Percentiles rank a stretch among this genome's conserved stretches.
Evolutionary conservation across 768 basidiomycete species (phyloP).

Genomic region (Leccinum variicolor): DNA sequence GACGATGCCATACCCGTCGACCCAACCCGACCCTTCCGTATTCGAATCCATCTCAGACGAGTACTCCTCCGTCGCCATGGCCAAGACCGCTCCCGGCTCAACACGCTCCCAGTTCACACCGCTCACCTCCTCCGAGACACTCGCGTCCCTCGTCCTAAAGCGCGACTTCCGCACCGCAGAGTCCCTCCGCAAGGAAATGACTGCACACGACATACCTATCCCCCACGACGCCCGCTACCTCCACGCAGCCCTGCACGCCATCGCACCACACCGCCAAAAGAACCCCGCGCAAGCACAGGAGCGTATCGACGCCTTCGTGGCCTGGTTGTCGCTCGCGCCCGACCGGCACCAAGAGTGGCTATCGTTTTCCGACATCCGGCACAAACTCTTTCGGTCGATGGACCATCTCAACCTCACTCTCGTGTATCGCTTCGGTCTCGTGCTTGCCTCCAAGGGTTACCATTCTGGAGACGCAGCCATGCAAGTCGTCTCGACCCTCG

Average conservation of each 20-base stretch:
- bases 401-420: constrained; percentile 33
- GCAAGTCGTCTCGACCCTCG: too few relatives aligned
- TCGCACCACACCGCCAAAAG: constrained; percentile 20
- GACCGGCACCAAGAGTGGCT: constrained; percentile 18
- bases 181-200: constrained; percentile 28
- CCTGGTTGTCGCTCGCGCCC: constrained; percentile 46
- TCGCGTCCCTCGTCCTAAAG: constrained; percentile 21
- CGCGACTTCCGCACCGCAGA: constrained; percentile 21
- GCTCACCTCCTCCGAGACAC: constrained; percentile 22
- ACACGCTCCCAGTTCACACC: constrained; percentile 15
- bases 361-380: constrained; percentile 27
- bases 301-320: constrained; percentile 25
- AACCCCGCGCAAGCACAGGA: background rate
- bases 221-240: constrained; percentile 34
- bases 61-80: constrained; percentile 24
- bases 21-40: constrained; percentile 26
- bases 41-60: constrained; percentile 14
- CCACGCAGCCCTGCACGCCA: constrained; percentile 33
- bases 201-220: constrained; percentile 36
- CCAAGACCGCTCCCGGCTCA: background rate
- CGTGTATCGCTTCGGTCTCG: constrained; percentile 39
- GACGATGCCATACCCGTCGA: constrained; percentile 33
- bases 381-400: constrained; percentile 31
- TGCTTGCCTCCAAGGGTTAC: constrained; percentile 49
- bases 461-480: background rate